Conservation (phyloP, 2,329 filamentous ascomycete species). For the Sphaerulina musiva region DNA sequence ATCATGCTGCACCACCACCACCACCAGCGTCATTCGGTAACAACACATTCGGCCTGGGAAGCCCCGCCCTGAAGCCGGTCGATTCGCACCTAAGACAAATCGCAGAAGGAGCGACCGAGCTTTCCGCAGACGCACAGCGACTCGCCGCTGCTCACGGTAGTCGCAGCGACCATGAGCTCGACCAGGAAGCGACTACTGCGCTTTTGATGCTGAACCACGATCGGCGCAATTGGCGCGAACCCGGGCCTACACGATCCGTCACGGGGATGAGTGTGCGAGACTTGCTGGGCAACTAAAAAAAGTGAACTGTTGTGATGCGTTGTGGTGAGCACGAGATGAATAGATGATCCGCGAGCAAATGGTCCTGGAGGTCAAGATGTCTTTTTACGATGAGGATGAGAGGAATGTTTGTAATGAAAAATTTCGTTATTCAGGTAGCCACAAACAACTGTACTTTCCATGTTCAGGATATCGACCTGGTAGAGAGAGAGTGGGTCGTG, state of each 20-base stretch:
- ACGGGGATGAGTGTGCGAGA: conserved; percentile 43
- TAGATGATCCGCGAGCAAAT: too few relatives aligned
- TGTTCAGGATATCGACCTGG: too few relatives aligned
- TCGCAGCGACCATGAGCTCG: conserved; percentile 34
- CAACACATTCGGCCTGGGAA: conserved; percentile 27
- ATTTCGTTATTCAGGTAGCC: too few relatives aligned
- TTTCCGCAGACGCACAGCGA: conserved; percentile 23
- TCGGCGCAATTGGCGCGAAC: conserved; percentile 42
- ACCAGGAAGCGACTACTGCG: conserved; percentile 76
- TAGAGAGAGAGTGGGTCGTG: too few relatives aligned
- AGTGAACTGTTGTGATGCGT: background rate
- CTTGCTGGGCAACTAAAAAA: conserved; percentile 34
- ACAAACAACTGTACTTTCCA: too few relatives aligned
- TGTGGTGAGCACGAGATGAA: background rate
- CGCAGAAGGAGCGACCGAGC: conserved; percentile 24
- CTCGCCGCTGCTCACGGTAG: conserved; percentile 11
- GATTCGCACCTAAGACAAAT: conserved; percentile 39
- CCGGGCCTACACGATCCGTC: conserved; percentile 10
- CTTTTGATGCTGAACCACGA: conserved; percentile 82
- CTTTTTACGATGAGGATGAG: too few relatives aligned
- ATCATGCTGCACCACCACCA: conserved; percentile 21
- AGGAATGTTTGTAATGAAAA: too few relatives aligned
- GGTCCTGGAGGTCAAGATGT: too few relatives aligned
- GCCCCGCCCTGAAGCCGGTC: conserved; percentile 49
- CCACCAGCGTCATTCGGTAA: conserved; percentile 13